Base-by-base conservation (phyloP, 495 filamentous ascomycete genomes). In the Astrothelium macrocarpum region DNA sequence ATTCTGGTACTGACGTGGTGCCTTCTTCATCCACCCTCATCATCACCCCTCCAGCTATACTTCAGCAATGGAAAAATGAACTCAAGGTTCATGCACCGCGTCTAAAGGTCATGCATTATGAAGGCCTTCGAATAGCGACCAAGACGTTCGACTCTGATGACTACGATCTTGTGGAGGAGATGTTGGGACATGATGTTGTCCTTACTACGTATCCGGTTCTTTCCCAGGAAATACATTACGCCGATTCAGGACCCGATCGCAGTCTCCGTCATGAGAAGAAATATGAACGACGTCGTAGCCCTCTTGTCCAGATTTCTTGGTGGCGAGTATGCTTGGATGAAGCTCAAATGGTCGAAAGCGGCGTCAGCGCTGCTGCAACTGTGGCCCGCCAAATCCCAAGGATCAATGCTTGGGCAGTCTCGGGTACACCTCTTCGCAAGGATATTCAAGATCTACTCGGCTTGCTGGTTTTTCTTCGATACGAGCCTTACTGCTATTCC, bases 281-380 rank as follows among this genome's bases (percentile, higher is more conserved):
- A 62, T 88, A 91, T 65, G 79, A 86, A 59, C 80, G 84, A 26
- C 80, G 80, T 28, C 84, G 81, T 29, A 91, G 89, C 2, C 93
- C 94, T 0, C 74, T 98, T 9, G 83, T 90, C 32, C 79, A 87
- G 39, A 80, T 96, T 2, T 84, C 78, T 11, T 98, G 94, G 93
- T 96, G 91, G 90, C 82, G 94, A 32, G 85, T 96, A 1, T 93
- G 90, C 65, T 82, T 97, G 2, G 94, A 98, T 71, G 94, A 97
- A 73, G 94, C 91, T 1, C 94, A 98, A 71, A 96, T 96, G 88
- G 82, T 97, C 36, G 93, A 96, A 63, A 90, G 83, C 65, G 90
- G 90, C 59, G 84, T 93, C 9, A 92, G 84, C 71, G 87, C 88
- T 63, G 89, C 93, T 18, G 91, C 94, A 1, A 83, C 81, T 65